Conservation (phyloP, 176 grass and related monocot species). For the Puccinellia tenuiflora region DNA sequence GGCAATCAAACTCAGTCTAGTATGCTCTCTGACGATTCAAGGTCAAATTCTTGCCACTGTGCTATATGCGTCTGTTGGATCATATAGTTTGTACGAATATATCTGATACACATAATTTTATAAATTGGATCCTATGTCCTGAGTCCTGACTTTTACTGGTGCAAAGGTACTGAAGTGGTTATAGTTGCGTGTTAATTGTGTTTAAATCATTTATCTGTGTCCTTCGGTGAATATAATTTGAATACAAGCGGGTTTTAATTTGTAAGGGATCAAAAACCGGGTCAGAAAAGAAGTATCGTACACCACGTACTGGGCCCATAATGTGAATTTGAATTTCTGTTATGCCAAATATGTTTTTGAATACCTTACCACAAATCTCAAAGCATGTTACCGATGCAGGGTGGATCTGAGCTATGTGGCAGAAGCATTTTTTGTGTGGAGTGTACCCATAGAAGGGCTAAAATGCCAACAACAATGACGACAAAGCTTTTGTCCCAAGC, state of each 20-base stretch:
- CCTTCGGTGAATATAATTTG: not conserved
- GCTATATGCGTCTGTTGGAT: constrained; percentile 10
- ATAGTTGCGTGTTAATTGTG: not conserved
- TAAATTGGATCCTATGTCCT: not conserved
- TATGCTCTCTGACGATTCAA: not conserved
- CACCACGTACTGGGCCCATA: not conserved
- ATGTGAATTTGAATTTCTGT: not conserved
- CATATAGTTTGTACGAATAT: not conserved
- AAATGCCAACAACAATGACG: no score
- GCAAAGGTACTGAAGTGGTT: not conserved
- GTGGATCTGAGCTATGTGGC: not conserved
- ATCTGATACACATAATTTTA: not conserved
- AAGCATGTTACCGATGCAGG: not conserved
- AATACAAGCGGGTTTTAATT: not conserved
- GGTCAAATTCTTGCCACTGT: not conserved
- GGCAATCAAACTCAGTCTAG: not conserved
- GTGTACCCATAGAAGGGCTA: not conserved
- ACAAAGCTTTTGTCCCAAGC: no score
- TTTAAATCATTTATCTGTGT: not conserved
- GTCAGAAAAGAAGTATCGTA: not conserved
- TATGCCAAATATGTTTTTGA: not conserved
- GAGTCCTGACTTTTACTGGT: not conserved
- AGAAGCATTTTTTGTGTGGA: not conserved
- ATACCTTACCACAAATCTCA: not conserved
- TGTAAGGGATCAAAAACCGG: not conserved